Evolutionary conservation across 139 green algal species (phyloP).

Genomic region (Trebouxia sp.): DNA sequence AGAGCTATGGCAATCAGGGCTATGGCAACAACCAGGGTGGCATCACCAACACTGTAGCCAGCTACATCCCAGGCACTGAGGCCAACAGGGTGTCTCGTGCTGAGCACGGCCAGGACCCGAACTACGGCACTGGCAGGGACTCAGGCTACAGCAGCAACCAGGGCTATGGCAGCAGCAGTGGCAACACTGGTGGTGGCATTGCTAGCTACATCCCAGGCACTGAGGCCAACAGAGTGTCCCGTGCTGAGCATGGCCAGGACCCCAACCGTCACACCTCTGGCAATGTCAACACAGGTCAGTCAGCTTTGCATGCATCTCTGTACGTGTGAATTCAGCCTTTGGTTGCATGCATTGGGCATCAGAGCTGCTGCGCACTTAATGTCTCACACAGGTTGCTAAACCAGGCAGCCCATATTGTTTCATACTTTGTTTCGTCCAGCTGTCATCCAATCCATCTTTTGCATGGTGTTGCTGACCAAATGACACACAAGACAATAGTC

Average conservation of each 20-base stretch:
- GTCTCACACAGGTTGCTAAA: too few species aligned
- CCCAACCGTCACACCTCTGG: not conserved
- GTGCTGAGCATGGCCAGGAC: not conserved
- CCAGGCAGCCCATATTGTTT: too few species aligned
- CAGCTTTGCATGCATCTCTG: too few species aligned
- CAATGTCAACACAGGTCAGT: not conserved
- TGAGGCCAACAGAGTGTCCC: slow-evolving; percentile 12
- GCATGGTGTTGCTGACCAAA: too few species aligned
- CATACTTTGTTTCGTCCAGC: too few species aligned
- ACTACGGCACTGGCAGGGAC: not conserved
- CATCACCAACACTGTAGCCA: not conserved
- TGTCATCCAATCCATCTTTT: too few species aligned
- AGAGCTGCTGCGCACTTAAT: too few species aligned
- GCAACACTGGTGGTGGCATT: not conserved
- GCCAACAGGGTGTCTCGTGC: not conserved
- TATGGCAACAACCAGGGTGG: not conserved
- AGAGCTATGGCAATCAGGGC: not conserved
- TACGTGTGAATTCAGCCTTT: too few species aligned
- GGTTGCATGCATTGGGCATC: too few species aligned
- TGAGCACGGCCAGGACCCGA: not conserved
- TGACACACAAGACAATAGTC: too few species aligned
- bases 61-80: not conserved
- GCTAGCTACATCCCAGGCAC: slow-evolving; percentile 25
- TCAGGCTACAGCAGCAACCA: not conserved
- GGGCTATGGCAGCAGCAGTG: not conserved